Percentiles rank a stretch among this genome's conserved stretches.
Conservation (phyloP, 2,329 filamentous ascomycete genomes). For the Sordariomycetes sp. region DNA sequence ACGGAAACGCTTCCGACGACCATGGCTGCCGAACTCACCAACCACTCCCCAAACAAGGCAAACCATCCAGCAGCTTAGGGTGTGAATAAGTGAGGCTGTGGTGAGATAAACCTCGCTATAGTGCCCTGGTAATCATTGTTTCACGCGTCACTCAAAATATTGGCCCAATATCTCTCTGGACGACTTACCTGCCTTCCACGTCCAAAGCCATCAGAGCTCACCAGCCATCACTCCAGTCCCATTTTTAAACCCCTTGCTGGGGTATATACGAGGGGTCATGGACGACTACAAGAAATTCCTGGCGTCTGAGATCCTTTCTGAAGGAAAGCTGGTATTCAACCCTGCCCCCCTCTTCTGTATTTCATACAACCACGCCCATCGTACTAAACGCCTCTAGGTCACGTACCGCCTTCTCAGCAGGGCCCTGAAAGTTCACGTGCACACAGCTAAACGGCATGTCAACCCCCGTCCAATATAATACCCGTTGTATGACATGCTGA, state of each 20-base stretch:
- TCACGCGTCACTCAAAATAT: too few relatives aligned
- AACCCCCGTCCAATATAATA: neutral
- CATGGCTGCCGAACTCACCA: too few relatives aligned
- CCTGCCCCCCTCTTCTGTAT: conserved; percentile 8
- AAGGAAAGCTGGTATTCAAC: conserved; percentile 57
- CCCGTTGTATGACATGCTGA: neutral
- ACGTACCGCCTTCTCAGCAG: conserved; percentile 81
- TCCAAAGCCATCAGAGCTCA: too few relatives aligned
- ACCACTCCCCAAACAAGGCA: neutral
- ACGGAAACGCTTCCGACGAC: too few relatives aligned
- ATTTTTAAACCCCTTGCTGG: neutral
- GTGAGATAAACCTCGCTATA: neutral
- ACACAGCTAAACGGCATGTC: conserved; percentile 75
- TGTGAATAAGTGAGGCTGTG: neutral
- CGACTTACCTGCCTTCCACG: too few relatives aligned
- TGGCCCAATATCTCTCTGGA: too few relatives aligned
- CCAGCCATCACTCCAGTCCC: neutral
- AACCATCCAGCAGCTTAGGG: neutral
- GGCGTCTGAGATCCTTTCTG: conserved; percentile 64
- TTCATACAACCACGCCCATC: neutral
- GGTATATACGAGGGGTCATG: conserved; percentile 12
- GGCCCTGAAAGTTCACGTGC: conserved; percentile 73
- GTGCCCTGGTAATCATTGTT: neutral
- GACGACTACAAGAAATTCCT: conserved; percentile 62
- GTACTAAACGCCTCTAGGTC: conserved; percentile 41